These are phyloP conservation scores for Microcera coccophila DNA, from an alignment of 2,329 filamentous ascomycete species.

Conservation along the genomic window DNA sequence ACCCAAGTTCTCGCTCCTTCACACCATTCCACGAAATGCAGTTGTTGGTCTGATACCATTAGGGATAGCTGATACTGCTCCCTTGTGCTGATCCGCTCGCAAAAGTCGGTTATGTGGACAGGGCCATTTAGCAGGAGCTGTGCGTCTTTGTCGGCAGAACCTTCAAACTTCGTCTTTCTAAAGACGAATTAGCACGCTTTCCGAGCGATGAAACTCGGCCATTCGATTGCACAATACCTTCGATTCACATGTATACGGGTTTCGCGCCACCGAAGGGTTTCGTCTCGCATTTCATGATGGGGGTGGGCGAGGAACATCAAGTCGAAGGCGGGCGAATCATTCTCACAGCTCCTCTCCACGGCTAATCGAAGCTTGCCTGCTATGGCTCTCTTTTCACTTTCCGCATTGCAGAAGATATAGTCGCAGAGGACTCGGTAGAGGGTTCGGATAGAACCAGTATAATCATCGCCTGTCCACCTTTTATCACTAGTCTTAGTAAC, in stretches of 20 bases:
- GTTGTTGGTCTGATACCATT: slow-evolving; percentile 1
- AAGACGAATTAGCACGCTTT: not conserved
- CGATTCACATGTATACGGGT: not conserved
- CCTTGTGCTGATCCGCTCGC: slow-evolving; percentile 2
- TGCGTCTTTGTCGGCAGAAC: not conserved
- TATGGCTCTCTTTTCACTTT: not conserved
- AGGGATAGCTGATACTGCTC: slow-evolving; percentile 3
- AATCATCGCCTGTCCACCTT: not conserved
- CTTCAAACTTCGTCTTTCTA: not conserved
- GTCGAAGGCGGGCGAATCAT: not conserved
- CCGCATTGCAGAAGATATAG: not conserved
- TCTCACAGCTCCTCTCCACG: not conserved
- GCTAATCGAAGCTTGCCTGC: not conserved
- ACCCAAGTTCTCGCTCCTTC: slow-evolving; percentile 1
- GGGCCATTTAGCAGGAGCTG: not conserved
- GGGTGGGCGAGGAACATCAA: slow-evolving; percentile 1
- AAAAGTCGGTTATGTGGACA: slow-evolving; percentile 1
- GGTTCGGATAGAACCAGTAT: not conserved
- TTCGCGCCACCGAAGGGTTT: not conserved
- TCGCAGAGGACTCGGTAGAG: not conserved
- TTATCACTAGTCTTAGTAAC: not conserved
- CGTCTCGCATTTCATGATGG: not conserved
- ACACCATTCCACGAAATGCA: slow-evolving; percentile 1
- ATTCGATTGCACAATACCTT: not conserved
- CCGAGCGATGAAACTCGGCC: not conserved